Evolutionary conservation across 805 yeast species (phyloP), one percentile per base, ranked within the genome.

Genomic region (Zygotorulaspora chibaensis): DNA sequence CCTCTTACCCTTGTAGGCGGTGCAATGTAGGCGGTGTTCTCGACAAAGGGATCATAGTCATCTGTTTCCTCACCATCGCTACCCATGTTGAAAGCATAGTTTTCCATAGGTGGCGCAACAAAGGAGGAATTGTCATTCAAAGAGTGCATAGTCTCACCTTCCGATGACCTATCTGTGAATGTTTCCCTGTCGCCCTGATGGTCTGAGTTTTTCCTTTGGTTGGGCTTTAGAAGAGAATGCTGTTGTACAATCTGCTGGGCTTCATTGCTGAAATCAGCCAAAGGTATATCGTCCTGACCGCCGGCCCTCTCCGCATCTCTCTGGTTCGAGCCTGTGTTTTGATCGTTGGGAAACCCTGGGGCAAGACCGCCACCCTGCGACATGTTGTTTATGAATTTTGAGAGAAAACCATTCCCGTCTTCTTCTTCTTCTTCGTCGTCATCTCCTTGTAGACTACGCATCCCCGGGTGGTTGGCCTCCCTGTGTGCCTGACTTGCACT

Each of bases 1-100:
- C 89, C 89, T 54, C 84, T 84, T 10, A 87, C 90, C 43, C 76
- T 76, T 35, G 74, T 70, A 0, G 84, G 85, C 6, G 84, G 79
- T 0, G 83, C 76, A 1, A 80, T 75, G 43, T 76, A 71, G 37
- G 58, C 54, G 8, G 53, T 47, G 23, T 45, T 53, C 8, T 48
- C 57, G 38, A 52, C 42, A 34, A 54, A 47, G 1, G 55, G 53
- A 18, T 57, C 57, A 16, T 76, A 79, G 26, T 58, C 61, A 13
- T 66, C 75, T 17, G 57, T 65, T 29, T 56, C 62, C 15, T 56
- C 63, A 15, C 59, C 66, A 13, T 61, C 62, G 18, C 43, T 43
- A 18, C 42, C 45, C 37, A 45, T 47, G 16, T 45, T 42, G n/a
- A 45, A 47, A 25, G 63, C 61, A 42, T 69, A 69, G 12, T 71